Evolutionary conservation across 2,329 filamentous ascomycete genomes (phyloP).

Genomic region (Lachnellula hyalina): DNA sequence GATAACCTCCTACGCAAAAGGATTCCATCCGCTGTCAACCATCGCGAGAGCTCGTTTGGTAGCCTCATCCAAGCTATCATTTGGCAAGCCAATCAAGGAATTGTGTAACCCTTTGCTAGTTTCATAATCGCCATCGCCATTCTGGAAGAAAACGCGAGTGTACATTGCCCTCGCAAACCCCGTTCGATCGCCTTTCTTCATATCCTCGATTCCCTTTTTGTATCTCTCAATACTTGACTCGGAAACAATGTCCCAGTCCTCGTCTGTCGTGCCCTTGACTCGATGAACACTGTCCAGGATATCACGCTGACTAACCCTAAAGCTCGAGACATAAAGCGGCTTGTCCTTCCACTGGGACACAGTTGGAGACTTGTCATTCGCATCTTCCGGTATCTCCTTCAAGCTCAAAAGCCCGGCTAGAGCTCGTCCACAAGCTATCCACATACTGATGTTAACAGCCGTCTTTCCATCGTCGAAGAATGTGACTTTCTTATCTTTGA

Average conservation of each 20-base stretch:
- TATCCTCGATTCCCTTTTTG: constrained; percentile 5
- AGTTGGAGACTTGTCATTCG: constrained; percentile 30
- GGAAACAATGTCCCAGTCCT: constrained; percentile 14
- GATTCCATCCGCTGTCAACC: background rate
- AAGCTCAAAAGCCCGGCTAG: constrained; percentile 45
- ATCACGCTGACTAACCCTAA: constrained; percentile 43
- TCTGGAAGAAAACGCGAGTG: constrained; percentile 13
- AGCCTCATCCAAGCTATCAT: constrained; percentile 16
- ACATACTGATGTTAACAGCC: constrained; percentile 42
- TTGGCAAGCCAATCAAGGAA: constrained; percentile 13
- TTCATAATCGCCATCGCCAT: constrained; percentile 11
- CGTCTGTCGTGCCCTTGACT: constrained; percentile 8
- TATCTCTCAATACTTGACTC: constrained; percentile 7
- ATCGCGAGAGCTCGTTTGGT: background rate
- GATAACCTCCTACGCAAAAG: background rate
- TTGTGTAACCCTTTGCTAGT: constrained; percentile 9
- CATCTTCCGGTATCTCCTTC: constrained; percentile 29
- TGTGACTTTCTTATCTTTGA: constrained; percentile 37
- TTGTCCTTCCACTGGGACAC: constrained; percentile 36
- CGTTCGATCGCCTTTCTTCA: constrained; percentile 10
- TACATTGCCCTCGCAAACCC: constrained; percentile 13
- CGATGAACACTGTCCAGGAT: constrained; percentile 35
- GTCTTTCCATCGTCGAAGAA: constrained; percentile 49
- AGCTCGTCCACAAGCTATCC: constrained; percentile 47
- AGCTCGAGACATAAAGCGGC: constrained; percentile 39